Conservation (phyloP, 148 eudicot species). For the Cornus controversa region DNA sequence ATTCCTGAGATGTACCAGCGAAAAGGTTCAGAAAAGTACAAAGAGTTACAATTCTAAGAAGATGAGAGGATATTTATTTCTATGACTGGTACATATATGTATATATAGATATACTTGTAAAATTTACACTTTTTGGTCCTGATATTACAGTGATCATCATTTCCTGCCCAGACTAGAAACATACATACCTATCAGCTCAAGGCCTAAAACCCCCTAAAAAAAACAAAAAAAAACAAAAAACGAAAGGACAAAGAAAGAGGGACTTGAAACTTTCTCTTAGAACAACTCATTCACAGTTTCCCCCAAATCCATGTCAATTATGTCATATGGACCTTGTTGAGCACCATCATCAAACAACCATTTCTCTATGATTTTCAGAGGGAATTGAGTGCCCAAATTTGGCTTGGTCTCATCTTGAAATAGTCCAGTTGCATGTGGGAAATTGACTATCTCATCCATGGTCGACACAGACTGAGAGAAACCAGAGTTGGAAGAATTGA, state of each 20-base stretch:
- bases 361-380: constrained; percentile 57
- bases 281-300: constrained; percentile 41
- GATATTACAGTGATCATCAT: too few relatives aligned
- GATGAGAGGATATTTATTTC: not conserved
- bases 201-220: not conserved
- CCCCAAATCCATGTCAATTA: constrained; percentile 47
- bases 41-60: not conserved
- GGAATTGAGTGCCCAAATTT: constrained; percentile 21
- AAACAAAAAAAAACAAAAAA: not conserved
- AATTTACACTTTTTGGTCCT: constrained; percentile 2
- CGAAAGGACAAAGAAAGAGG: too few relatives aligned
- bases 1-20: not conserved
- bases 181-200: not conserved
- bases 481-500: constrained; percentile 29
- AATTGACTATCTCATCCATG: constrained; percentile 12
- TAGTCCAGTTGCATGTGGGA: constrained; percentile 9
- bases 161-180: not conserved
- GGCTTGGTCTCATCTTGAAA: constrained; percentile 37
- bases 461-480: constrained; percentile 24
- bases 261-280: constrained; percentile 18
- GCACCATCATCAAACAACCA: constrained; percentile 72
- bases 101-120: not conserved
- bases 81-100: not conserved
- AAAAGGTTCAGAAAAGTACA: not conserved
- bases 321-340: constrained; percentile 42